These are phyloP conservation scores for Verticillium zaregamsianum DNA, from an alignment of 2,329 filamentous ascomycete species.

Conservation along the genomic window DNA sequence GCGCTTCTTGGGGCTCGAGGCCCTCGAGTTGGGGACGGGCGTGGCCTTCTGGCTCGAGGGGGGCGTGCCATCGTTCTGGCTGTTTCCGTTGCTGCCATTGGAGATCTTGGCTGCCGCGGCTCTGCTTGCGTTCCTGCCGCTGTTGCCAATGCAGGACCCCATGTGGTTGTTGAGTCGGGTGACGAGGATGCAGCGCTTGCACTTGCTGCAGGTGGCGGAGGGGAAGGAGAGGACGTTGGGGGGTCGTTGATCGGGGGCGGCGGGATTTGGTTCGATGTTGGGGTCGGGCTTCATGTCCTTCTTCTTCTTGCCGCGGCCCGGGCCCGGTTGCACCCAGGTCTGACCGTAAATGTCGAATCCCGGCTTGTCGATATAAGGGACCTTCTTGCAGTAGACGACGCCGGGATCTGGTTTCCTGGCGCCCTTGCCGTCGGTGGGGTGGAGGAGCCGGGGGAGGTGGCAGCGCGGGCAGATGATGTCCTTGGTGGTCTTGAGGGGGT, in stretches of 20 bases:
- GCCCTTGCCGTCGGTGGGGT: conserved; percentile 68
- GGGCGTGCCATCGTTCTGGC: conserved; percentile 52
- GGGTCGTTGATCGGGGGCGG: conserved; percentile 47
- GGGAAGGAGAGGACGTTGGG: conserved; percentile 61
- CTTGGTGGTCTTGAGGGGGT: conserved; percentile 65
- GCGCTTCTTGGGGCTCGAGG: conserved; percentile 52
- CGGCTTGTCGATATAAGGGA: conserved; percentile 71
- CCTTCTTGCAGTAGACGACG: conserved; percentile 73
- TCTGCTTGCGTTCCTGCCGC: conserved; percentile 57
- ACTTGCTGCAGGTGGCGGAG: conserved; percentile 63
- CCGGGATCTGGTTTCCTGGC: conserved; percentile 61
- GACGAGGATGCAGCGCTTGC: conserved; percentile 61
- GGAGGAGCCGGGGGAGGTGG: conserved; percentile 67
- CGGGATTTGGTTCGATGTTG: conserved; percentile 38
- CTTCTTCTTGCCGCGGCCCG: conserved; percentile 72
- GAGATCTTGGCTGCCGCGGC: conserved; percentile 61
- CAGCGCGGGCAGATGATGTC: conserved; percentile 73
- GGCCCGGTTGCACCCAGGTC: conserved; percentile 69
- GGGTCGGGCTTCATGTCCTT: conserved; percentile 64
- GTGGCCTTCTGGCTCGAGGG: conserved; percentile 61
- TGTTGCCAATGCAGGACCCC: conserved; percentile 64
- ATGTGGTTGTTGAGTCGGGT: conserved; percentile 65
- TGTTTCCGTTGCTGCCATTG: conserved; percentile 45
- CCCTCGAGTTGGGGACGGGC: conserved; percentile 49
- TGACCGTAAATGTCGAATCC: conserved; percentile 81